phyloP scores from a whole-genome alignment of 495 filamentous ascomycete species.

The Penicillium angulare region DNA sequence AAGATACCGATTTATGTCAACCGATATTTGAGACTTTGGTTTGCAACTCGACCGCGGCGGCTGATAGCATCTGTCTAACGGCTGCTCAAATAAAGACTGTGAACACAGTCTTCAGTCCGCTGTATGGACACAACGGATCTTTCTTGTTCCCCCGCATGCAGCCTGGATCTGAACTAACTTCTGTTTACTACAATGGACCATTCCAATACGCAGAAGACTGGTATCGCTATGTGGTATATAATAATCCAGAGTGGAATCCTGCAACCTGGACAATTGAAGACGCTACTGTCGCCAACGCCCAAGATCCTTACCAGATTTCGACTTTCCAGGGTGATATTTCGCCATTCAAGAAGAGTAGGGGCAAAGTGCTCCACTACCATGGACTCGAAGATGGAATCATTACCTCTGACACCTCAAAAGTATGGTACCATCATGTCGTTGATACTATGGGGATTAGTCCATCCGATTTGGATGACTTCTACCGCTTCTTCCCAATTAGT shows the following conservation, averaged over 20 bases:
- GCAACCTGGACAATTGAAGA: background rate
- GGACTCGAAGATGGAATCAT: conserved; percentile 1
- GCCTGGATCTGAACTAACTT: too few species aligned
- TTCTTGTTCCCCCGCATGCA: too few species aligned
- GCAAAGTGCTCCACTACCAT: background rate
- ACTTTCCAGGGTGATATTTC: background rate
- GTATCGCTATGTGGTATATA: too few species aligned
- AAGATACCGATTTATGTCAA: background rate
- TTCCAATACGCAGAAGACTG: too few species aligned
- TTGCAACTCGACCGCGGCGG: background rate
- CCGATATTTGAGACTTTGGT: background rate
- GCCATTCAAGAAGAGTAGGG: background rate
- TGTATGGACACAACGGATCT: too few species aligned
- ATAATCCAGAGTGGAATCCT: too few species aligned
- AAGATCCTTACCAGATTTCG: background rate
- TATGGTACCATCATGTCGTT: background rate
- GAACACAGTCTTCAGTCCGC: background rate
- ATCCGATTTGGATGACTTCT: background rate
- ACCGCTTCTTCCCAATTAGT: background rate
- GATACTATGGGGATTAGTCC: background rate
- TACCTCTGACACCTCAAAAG: background rate
- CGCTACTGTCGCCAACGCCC: background rate
- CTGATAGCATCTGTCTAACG: background rate
- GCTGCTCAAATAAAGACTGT: background rate
- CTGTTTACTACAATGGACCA: too few species aligned